Conservation (phyloP, 2,329 filamentous ascomycete genomes). For the Didymella arachidicola region DNA sequence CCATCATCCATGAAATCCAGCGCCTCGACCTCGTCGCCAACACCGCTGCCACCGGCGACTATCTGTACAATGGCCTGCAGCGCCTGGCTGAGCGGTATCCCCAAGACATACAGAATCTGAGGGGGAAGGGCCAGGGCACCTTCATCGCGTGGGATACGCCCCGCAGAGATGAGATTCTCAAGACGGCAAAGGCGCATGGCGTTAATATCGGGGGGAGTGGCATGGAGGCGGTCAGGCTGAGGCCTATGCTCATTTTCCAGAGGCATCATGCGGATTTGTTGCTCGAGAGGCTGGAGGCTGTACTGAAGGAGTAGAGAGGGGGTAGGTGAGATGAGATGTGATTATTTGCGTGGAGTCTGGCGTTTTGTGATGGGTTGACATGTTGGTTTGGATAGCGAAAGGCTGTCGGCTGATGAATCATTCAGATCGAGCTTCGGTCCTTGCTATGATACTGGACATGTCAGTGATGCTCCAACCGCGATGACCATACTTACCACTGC, state of each 20-base stretch:
- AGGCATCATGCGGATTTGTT: slow-evolving; percentile 88
- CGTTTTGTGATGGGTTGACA: too few species aligned
- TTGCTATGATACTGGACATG: too few species aligned
- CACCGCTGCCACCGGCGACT: slow-evolving; percentile 79
- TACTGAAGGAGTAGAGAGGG: slow-evolving; percentile 59
- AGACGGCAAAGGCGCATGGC: slow-evolving; percentile 78
- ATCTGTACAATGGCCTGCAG: slow-evolving; percentile 76
- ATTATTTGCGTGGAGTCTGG: slow-evolving; percentile 4
- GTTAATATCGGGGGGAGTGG: slow-evolving; percentile 90
- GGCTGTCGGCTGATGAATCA: too few species aligned
- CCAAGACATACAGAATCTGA: slow-evolving; percentile 78
- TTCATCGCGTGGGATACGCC: slow-evolving; percentile 93
- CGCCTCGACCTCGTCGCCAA: slow-evolving; percentile 77
- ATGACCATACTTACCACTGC: too few species aligned
- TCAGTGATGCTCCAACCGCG: too few species aligned
- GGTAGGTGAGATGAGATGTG: background rate
- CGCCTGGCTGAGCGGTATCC: slow-evolving; percentile 74
- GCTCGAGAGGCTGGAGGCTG: slow-evolving; percentile 78
- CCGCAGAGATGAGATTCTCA: slow-evolving; percentile 78
- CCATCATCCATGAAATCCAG: slow-evolving; percentile 83
- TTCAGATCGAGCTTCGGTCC: too few species aligned
- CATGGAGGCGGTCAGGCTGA: slow-evolving; percentile 74
- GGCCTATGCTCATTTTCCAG: slow-evolving; percentile 94
- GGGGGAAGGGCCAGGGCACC: slow-evolving; percentile 87
- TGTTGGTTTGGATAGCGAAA: too few species aligned